A percentile compares a stretch with the other conserved stretches of the same genome.
phyloP scores from a whole-genome alignment of 2,329 filamentous ascomycete genomes.

The Davidsoniella australis region DNA sequence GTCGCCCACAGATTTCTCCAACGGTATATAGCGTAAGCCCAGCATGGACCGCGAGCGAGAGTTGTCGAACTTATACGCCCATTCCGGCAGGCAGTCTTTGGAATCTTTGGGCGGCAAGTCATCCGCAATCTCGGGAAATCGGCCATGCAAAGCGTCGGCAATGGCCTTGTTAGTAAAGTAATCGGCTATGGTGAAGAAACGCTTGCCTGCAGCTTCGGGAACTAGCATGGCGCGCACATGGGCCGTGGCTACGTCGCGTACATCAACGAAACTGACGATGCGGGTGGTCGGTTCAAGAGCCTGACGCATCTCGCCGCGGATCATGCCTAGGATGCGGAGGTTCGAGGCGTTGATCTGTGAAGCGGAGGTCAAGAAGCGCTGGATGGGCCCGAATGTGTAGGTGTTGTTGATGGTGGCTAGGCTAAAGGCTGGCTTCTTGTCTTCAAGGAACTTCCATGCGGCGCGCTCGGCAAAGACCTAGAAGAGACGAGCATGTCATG shows the following conservation, averaged over 20 bases:
- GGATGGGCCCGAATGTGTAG: slow-evolving; percentile 44
- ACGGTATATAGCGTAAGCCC: slow-evolving; percentile 30
- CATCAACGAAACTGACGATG: slow-evolving; percentile 32
- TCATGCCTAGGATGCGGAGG: slow-evolving; percentile 43
- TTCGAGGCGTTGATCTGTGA: slow-evolving; percentile 36
- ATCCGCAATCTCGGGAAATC: slow-evolving; percentile 16
- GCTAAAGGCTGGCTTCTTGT: slow-evolving; percentile 32
- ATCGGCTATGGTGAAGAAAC: slow-evolving; percentile 39
- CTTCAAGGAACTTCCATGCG: slow-evolving; percentile 34
- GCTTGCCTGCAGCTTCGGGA: slow-evolving; percentile 38
- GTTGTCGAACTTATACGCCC: slow-evolving; percentile 32
- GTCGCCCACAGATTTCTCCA: slow-evolving; percentile 34
- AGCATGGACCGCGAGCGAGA: slow-evolving; percentile 30
- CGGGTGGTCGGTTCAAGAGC: slow-evolving; percentile 26
- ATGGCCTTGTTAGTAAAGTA: slow-evolving; percentile 24
- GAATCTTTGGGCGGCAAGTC: slow-evolving; percentile 22
- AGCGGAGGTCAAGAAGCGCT: slow-evolving; percentile 28
- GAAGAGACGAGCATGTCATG: background rate
- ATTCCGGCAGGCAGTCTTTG: slow-evolving; percentile 15
- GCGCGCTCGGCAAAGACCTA: slow-evolving; percentile 46
- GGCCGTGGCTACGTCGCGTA: slow-evolving; percentile 42
- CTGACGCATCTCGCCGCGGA: slow-evolving; percentile 43
- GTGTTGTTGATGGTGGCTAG: slow-evolving; percentile 45
- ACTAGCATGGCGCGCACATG: slow-evolving; percentile 44
- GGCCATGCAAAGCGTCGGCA: slow-evolving; percentile 20